Evolutionary conservation across 2,329 filamentous ascomycete species (phyloP), one percentile per base, ranked within the genome.

Genomic region (Periconia macrospinosa): DNA sequence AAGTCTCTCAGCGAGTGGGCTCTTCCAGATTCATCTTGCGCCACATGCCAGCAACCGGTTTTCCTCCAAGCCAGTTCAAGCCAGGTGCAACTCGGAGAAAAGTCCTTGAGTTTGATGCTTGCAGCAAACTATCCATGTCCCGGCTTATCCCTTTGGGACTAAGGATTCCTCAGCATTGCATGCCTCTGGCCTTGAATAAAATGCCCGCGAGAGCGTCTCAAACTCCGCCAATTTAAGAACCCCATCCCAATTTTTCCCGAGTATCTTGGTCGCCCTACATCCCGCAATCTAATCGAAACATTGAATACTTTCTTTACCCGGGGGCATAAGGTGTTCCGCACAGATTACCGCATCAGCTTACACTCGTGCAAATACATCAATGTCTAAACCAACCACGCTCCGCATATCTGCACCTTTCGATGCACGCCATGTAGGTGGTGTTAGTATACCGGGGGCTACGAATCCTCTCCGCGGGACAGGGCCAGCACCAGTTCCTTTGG

Each of bases 331-430:
- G 44, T 48, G 20, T 41, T 50, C 47, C 55, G 11, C 37, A 57
- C 54, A 37, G 52, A 45, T 46, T 41, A 41, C 52, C 56, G 9
- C 37, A 47, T 53, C 45, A 30, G 18, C 46, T 41, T 47, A 48
- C 18, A 27, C 35, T 41, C 27, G 37, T 43, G 35, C 41, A 44
- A 15, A 52, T 41, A 57, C 45, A 30, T 41, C 45, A 45, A 62
- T 61, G 56, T 58, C 60, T 52, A 61, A 59, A 53, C 52, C 63
- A 17, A 70, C 62, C 56, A 42, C 59, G 33, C 55, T 58, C 20
- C 57, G 63, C 17, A 73, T 73, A 41, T 72, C 69, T 18, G 55
- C 55, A 9, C 70, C 69, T 7, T 70, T 70, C 53, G 62, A 72
- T 54, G 68, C 65, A 27, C 65, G 61, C 18, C 68, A 73, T 56